Percentiles rank a stretch among this genome's conserved stretches.
These are phyloP conservation scores for Pyrus betulifolia DNA, from an alignment of 306 rosid species.

Conservation along the genomic window DNA sequence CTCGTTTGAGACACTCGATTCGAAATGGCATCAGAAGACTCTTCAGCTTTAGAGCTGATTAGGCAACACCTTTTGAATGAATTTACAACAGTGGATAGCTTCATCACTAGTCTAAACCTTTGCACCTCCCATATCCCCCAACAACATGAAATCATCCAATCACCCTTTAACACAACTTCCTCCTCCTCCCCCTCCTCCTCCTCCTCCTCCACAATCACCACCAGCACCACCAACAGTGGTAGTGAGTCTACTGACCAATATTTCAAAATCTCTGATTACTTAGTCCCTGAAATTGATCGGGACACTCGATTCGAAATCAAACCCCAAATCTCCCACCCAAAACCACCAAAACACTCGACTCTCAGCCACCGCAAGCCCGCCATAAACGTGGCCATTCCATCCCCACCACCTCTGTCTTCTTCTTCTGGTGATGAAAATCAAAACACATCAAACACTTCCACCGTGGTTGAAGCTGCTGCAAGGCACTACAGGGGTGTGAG, in stretches of 20 bases:
- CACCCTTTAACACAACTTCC: not conserved
- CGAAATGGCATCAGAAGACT: conserved; percentile 26
- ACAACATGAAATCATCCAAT: not conserved
- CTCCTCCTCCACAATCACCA: not conserved
- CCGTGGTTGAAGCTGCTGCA: not conserved
- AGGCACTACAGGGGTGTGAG: conserved; percentile 46
- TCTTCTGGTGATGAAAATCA: not conserved
- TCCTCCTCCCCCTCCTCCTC: not conserved
- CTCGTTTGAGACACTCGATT: not conserved
- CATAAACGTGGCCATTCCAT: conserved; percentile 26
- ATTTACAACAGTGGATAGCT: conserved; percentile 30
- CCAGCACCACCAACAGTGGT: not conserved
- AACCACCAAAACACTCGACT: conserved; percentile 8
- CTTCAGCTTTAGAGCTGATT: conserved; percentile 48
- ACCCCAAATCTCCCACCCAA: conserved; percentile 1
- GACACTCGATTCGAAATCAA: conserved; percentile 8
- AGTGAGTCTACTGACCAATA: not conserved
- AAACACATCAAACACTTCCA: not conserved
- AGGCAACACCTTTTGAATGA: conserved; percentile 56
- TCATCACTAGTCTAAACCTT: conserved; percentile 22
- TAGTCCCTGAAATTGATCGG: conserved; percentile 6
- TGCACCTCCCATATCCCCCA: conserved; percentile 5
- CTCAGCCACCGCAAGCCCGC: conserved; percentile 28
- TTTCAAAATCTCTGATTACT: conserved; percentile 15
- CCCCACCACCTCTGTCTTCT: not conserved